Conservation (phyloP, 306 rosid genomes). For the Morella rubra region DNA sequence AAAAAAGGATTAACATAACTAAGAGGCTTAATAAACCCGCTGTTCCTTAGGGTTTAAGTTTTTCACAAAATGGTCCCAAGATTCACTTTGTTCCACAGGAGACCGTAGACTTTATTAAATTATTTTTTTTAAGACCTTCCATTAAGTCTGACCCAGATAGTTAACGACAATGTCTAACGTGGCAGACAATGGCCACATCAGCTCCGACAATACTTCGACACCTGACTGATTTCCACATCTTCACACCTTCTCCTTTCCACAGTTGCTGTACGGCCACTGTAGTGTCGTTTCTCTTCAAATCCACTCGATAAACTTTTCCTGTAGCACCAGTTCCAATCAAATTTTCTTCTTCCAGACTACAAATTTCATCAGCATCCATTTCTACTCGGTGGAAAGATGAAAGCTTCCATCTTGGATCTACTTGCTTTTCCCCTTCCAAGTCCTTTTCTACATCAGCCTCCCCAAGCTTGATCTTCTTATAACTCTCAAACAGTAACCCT, state of each 20-base stretch:
- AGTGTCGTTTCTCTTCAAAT: slow-evolving; percentile 48
- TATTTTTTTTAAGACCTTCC: too few relatives aligned
- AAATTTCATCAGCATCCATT: slow-evolving; percentile 67
- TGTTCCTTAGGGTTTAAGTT: too few relatives aligned
- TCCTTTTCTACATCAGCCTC: slow-evolving; percentile 28
- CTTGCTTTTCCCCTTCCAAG: slow-evolving; percentile 38
- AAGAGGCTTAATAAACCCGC: too few relatives aligned
- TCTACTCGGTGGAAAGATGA: slow-evolving; percentile 74
- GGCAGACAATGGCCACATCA: too few relatives aligned
- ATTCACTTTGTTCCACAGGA: too few relatives aligned
- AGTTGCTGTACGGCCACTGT: slow-evolving; percentile 80
- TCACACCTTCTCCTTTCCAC: slow-evolving; percentile 16
- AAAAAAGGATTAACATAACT: too few relatives aligned
- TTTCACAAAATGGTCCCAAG: too few relatives aligned
- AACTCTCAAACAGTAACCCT: slow-evolving; percentile 47
- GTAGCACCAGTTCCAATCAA: slow-evolving; percentile 87
- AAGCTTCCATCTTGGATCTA: slow-evolving; percentile 59
- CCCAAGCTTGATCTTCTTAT: slow-evolving; percentile 45
- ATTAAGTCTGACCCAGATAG: too few relatives aligned
- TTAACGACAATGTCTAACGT: too few relatives aligned
- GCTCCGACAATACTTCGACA: too few relatives aligned
- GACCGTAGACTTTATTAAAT: too few relatives aligned
- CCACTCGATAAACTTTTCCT: slow-evolving; percentile 79
- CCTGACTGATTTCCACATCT: slow-evolving; percentile 19
- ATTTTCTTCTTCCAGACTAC: slow-evolving; percentile 63